A percentile compares a stretch with the other conserved stretches of the same genome.
phyloP scores from a whole-genome alignment of 2,329 filamentous ascomycete species.

The Niveomyces coronatus region DNA sequence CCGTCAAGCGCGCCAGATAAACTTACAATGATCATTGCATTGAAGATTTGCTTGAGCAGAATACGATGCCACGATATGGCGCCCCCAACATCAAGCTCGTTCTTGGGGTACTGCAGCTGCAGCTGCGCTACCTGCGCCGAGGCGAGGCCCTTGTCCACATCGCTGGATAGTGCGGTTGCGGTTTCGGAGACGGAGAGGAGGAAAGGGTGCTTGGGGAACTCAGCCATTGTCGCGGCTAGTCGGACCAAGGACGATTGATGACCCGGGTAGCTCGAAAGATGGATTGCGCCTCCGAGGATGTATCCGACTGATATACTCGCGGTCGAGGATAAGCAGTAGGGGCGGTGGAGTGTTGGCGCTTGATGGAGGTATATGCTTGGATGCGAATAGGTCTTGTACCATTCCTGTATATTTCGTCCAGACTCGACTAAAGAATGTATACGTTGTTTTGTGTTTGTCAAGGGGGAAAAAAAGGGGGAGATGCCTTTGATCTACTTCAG shows the following conservation, averaged over 20 bases:
- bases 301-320: too few relatives aligned
- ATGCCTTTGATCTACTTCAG: too few relatives aligned
- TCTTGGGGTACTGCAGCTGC: constrained; percentile 50
- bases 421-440: too few relatives aligned
- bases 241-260: constrained; percentile 5
- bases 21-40: constrained; percentile 65
- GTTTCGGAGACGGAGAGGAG: constrained; percentile 53
- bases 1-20: too few relatives aligned
- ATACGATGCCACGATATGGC: constrained; percentile 63
- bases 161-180: constrained; percentile 48
- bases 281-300: constrained; percentile 12
- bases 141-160: constrained; percentile 57
- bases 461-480: too few relatives aligned
- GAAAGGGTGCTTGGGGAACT: constrained; percentile 47
- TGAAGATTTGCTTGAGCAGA: constrained; percentile 60
- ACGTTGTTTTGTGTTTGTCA: too few relatives aligned
- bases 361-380: not conserved
- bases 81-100: constrained; percentile 60
- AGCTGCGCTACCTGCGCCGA: constrained; percentile 48
- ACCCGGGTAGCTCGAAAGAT: constrained; percentile 1
- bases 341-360: constrained; percentile 15
- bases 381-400: too few relatives aligned
- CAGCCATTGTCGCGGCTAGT: constrained; percentile 24
- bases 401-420: too few relatives aligned
- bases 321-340: too few relatives aligned